phyloP scores from a whole-genome alignment of 305 asterid genomes.

The Solanum chacoense region DNA sequence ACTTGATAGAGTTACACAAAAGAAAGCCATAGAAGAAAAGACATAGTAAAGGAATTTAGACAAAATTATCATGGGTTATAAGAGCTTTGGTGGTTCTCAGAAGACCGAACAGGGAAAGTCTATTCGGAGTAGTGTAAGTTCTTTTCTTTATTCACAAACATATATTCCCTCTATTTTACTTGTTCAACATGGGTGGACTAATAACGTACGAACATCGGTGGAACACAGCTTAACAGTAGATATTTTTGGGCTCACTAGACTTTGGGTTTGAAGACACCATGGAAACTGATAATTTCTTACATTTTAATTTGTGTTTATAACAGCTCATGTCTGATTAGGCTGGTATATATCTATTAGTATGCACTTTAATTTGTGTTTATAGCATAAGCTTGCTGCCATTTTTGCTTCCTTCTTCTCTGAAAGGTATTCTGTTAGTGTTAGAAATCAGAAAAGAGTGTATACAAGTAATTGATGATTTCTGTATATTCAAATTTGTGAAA shows the following conservation, averaged over 20 bases:
- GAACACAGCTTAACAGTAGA: background rate
- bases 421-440: background rate
- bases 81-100: no score
- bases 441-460: background rate
- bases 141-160: background rate
- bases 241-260: background rate
- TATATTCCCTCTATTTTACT: background rate
- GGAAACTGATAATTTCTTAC: background rate
- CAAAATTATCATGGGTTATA: no score
- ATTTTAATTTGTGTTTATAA: background rate
- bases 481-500: slow-evolving; percentile 12
- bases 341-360: background rate
- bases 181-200: background rate
- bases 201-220: background rate
- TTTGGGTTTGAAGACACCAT: background rate
- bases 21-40: no score
- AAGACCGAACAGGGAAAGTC: background rate
- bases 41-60: background rate
- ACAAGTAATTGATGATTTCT: background rate
- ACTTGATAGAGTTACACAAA: background rate
- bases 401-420: slow-evolving; percentile 16
- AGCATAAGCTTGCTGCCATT: slow-evolving; percentile 12
- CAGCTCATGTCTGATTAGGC: background rate
- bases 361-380: background rate
- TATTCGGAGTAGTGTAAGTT: background rate